A percentile compares a stretch with the other conserved stretches of the same genome.
phyloP scores from a whole-genome alignment of 2,329 filamentous ascomycete genomes.

The Phialophora chinensis region DNA sequence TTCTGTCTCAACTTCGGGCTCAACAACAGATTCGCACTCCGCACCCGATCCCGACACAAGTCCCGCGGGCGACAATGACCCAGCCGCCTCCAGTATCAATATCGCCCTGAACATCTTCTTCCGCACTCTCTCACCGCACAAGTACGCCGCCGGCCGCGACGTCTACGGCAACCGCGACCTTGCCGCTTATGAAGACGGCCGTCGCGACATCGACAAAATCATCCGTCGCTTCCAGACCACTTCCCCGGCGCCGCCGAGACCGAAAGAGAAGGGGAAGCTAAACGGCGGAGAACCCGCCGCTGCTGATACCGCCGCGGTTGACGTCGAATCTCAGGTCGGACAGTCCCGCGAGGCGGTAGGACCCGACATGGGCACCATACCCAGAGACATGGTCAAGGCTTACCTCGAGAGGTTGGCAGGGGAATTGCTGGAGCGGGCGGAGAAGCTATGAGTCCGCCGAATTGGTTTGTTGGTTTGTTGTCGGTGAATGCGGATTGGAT shows the following conservation, averaged over 20 bases:
- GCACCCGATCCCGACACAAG: background rate
- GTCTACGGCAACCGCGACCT: slow-evolving; percentile 89
- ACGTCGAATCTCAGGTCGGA: background rate
- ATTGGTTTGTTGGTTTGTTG: background rate
- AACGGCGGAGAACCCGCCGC: background rate
- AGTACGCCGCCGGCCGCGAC: slow-evolving; percentile 76
- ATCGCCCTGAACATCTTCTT: slow-evolving; percentile 93
- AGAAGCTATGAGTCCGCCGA: slow-evolving; percentile 17
- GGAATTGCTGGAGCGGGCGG: slow-evolving; percentile 61
- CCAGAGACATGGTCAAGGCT: slow-evolving; percentile 71
- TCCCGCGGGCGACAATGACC: background rate
- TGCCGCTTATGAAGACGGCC: slow-evolving; percentile 80
- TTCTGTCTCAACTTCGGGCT: slow-evolving; percentile 18
- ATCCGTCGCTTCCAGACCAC: slow-evolving; percentile 40
- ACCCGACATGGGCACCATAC: slow-evolving; percentile 49
- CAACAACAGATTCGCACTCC: slow-evolving; percentile 21
- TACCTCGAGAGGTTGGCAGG: slow-evolving; percentile 74
- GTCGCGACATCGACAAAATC: slow-evolving; percentile 73
- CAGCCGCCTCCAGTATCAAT: slow-evolving; percentile 54
- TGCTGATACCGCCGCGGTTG: background rate
- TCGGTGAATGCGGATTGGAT: no score
- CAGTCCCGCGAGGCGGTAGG: background rate
- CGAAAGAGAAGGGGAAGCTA: background rate
- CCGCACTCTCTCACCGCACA: slow-evolving; percentile 65
- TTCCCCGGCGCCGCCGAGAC: background rate